phyloP scores from a whole-genome alignment of 768 basidiomycete genomes.

The Nidularia pulvinata region DNA sequence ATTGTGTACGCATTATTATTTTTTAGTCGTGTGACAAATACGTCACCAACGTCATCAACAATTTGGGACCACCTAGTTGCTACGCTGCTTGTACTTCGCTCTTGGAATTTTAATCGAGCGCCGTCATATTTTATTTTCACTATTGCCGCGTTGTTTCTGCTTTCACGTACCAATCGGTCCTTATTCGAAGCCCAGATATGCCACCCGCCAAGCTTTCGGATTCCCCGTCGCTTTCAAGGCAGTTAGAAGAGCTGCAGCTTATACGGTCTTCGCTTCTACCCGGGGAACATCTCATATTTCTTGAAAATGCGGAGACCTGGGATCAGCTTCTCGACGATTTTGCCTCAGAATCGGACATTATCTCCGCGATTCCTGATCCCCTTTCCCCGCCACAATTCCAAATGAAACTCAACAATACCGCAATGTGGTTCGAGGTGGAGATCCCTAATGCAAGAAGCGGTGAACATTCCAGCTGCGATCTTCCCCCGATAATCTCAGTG shows the following conservation, averaged over 20 bases:
- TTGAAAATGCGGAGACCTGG: constrained; percentile 32
- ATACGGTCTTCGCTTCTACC: constrained; percentile 65
- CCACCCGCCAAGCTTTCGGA: no score
- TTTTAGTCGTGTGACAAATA: no score
- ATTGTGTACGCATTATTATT: no score
- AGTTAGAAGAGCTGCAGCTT: constrained; percentile 52
- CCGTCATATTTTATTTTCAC: no score
- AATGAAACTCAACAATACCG: constrained; percentile 22
- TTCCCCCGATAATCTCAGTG: constrained; percentile 27
- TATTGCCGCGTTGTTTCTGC: no score
- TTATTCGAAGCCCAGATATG: no score
- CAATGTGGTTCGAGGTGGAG: constrained; percentile 32
- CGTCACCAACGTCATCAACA: no score
- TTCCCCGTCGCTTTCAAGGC: no score
- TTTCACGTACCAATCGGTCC: no score
- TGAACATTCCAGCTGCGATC: constrained; percentile 6
- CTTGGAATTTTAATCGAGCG: no score
- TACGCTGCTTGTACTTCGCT: no score
- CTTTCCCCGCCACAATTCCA: constrained; percentile 19
- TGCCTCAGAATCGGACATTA: neutral
- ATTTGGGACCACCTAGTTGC: no score
- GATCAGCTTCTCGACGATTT: constrained; percentile 12
- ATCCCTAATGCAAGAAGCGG: constrained; percentile 6
- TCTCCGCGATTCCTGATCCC: neutral
- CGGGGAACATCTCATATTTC: constrained; percentile 48